Evolutionary conservation across 495 filamentous ascomycete genomes (phyloP).

Genomic region (Hypoxylon subgilvum): DNA sequence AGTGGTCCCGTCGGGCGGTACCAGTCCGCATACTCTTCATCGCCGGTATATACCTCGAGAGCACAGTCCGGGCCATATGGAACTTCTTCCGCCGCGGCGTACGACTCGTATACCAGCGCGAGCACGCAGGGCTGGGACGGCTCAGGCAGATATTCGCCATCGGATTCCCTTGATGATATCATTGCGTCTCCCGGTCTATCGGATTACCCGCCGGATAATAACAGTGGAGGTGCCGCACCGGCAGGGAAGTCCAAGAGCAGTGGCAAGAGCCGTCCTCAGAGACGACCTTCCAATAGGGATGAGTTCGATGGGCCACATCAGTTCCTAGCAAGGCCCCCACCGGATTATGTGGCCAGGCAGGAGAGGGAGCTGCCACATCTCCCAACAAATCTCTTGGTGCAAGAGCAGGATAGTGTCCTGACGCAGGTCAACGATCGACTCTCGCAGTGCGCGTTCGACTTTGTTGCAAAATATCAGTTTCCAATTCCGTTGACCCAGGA

Average conservation of each 20-base stretch:
- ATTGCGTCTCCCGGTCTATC: conserved; percentile 51
- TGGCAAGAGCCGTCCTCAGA: conserved; percentile 65
- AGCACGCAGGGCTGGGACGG: conserved; percentile 49
- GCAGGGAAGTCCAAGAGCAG: conserved; percentile 52
- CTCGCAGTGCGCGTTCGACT: conserved; percentile 85
- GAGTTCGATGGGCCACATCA: conserved; percentile 89
- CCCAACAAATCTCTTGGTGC: conserved; percentile 78
- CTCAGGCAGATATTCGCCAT: conserved; percentile 50
- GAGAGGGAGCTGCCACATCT: conserved; percentile 80
- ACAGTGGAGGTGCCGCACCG: conserved; percentile 44
- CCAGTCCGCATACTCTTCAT: conserved; percentile 43
- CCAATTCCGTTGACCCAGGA: conserved; percentile 80
- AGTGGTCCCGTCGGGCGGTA: conserved; percentile 40
- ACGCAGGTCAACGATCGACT: conserved; percentile 80
- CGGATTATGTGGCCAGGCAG: conserved; percentile 71
- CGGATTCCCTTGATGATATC: conserved; percentile 57
- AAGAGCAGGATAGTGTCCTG: conserved; percentile 83
- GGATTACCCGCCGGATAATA: conserved; percentile 52
- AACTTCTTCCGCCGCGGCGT: conserved; percentile 33
- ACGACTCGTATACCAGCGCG: conserved; percentile 45
- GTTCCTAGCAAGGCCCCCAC: conserved; percentile 69
- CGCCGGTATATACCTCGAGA: conserved; percentile 46
- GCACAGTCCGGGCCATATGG: conserved; percentile 43
- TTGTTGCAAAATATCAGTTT: conserved; percentile 87
- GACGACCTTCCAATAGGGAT: conserved; percentile 80